A percentile compares a stretch with the other conserved stretches of the same genome.
These are phyloP conservation scores for Neophaeococcomyces mojaviensis DNA, from an alignment of 2,329 filamentous ascomycete species.

Conservation along the genomic window DNA sequence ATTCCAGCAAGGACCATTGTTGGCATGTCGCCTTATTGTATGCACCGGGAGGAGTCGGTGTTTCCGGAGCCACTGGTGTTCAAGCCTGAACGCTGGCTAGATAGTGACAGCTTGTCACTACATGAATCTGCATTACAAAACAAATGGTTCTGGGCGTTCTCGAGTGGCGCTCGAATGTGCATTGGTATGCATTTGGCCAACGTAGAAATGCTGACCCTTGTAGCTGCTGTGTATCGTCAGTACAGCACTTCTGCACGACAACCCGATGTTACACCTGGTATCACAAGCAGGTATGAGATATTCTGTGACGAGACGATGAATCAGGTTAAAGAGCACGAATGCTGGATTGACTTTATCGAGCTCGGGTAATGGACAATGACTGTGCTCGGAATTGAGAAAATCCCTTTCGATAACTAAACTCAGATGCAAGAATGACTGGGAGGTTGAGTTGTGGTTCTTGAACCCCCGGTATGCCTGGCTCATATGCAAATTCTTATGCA, in stretches of 20 bases:
- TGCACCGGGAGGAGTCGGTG: constrained; percentile 35
- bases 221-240: constrained; percentile 38
- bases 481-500: too few relatives aligned
- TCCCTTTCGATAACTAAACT: not conserved
- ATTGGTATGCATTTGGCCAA: constrained; percentile 40
- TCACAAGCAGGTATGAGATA: constrained; percentile 27
- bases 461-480: not conserved
- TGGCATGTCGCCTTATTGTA: constrained; percentile 27
- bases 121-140: constrained; percentile 18
- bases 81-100: constrained; percentile 30
- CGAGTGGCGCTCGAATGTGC: constrained; percentile 35
- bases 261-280: constrained; percentile 22
- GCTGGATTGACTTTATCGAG: constrained; percentile 19
- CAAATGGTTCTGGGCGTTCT: constrained; percentile 32
- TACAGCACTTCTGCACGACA: constrained; percentile 32
- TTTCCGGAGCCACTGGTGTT: constrained; percentile 42
- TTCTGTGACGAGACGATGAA: constrained; percentile 25
- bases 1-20: constrained; percentile 27
- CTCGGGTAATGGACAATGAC: not conserved
- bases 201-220: constrained; percentile 44
- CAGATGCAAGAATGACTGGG: not conserved
- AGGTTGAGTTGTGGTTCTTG: too few relatives aligned
- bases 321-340: constrained; percentile 21
- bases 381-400: not conserved
- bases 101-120: constrained; percentile 13